Evolutionary conservation across 2,329 filamentous ascomycete species (phyloP).

Genomic region (Pyricularia pennisetigena): DNA sequence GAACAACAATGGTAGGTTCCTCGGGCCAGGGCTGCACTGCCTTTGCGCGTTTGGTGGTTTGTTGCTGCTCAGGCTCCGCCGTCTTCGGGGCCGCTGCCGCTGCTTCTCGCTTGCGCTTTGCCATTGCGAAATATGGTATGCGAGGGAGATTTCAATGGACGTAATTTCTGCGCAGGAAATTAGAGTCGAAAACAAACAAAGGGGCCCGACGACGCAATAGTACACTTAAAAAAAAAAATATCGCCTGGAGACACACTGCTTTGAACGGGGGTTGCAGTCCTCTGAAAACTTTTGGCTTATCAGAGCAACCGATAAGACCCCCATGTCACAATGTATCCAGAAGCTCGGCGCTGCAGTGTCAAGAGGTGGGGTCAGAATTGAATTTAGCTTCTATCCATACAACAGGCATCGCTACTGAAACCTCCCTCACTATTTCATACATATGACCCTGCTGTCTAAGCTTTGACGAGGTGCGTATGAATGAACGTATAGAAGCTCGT

Average conservation of each 20-base stretch:
- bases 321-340: background rate
- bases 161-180: background rate
- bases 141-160: background rate
- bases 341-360: background rate
- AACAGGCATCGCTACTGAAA: too few species aligned
- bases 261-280: background rate
- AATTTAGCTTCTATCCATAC: background rate
- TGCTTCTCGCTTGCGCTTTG: conserved; percentile 19
- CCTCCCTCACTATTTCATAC: background rate
- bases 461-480: background rate
- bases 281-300: conserved; percentile 1
- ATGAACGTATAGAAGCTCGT: background rate
- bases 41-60: conserved; percentile 5
- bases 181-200: background rate
- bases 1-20: conserved; percentile 35
- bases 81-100: conserved; percentile 9
- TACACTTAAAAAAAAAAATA: background rate
- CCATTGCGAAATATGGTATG: conserved; percentile 11
- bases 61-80: conserved; percentile 5
- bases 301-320: background rate
- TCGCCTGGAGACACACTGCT: background rate
- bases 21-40: background rate
- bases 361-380: background rate
- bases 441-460: background rate
- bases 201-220: background rate